Conservation (phyloP, 2,329 filamentous ascomycete species). For the Aureobasidium sp. region DNA sequence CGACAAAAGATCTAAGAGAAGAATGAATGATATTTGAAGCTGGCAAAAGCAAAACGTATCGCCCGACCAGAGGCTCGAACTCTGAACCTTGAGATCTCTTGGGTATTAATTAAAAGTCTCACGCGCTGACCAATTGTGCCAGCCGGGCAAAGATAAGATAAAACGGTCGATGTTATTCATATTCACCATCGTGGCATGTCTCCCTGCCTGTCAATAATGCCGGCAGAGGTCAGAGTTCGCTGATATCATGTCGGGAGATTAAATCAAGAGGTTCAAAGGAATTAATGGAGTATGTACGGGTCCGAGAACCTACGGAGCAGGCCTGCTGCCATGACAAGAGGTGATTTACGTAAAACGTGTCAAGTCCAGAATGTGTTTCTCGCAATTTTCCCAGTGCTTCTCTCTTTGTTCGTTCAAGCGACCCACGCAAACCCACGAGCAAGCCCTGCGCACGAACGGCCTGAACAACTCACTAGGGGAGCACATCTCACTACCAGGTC, state of each 20-base stretch:
- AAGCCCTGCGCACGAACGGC: constrained; percentile 28
- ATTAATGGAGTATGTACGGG: neutral
- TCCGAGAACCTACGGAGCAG: neutral
- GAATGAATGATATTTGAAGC: neutral
- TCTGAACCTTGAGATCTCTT: constrained; percentile 16
- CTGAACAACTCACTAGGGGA: constrained; percentile 23
- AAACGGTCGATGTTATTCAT: neutral
- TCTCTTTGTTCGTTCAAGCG: neutral
- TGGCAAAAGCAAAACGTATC: neutral
- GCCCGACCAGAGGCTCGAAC: constrained; percentile 16
- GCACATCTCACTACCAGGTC: constrained; percentile 6
- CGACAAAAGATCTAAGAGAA: neutral
- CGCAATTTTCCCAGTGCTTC: neutral
- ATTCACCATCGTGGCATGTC: no score
- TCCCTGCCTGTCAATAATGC: no score
- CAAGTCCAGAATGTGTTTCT: neutral
- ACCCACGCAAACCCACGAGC: constrained; percentile 27
- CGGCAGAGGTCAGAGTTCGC: neutral
- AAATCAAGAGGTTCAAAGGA: neutral
- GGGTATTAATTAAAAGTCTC: constrained; percentile 11
- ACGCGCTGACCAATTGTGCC: constrained; percentile 16
- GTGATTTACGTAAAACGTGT: neutral
- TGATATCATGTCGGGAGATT: neutral
- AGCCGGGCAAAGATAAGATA: constrained; percentile 12
- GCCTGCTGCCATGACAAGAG: neutral